Evolutionary conservation across 2,329 filamentous ascomycete genomes (phyloP).

Genomic region (Didymella pomorum): DNA sequence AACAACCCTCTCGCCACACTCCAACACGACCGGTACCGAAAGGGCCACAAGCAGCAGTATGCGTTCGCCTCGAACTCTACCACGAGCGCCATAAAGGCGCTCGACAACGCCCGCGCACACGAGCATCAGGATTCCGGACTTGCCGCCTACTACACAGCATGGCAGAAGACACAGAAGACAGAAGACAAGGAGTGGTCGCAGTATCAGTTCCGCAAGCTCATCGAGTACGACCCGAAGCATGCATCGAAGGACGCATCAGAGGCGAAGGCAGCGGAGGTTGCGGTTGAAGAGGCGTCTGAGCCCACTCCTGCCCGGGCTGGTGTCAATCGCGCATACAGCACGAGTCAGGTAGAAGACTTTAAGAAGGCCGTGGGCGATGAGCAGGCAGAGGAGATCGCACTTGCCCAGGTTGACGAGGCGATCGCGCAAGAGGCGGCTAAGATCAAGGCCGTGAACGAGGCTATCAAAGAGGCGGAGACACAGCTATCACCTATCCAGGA

Average conservation of each 20-base stretch:
- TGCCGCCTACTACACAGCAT: constrained; percentile 90
- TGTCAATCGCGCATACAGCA: constrained; percentile 61
- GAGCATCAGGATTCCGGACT: constrained; percentile 63
- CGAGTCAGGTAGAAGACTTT: constrained; percentile 67
- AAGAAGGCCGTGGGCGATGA: constrained; percentile 62
- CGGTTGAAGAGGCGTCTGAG: constrained; percentile 43
- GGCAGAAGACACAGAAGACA: constrained; percentile 77
- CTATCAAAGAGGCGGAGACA: constrained; percentile 44
- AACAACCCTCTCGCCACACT: constrained; percentile 65
- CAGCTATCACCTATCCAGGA: constrained; percentile 43
- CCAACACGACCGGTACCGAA: constrained; percentile 56
- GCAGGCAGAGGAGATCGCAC: constrained; percentile 61
- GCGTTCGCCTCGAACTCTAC: constrained; percentile 68
- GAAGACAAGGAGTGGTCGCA: constrained; percentile 89
- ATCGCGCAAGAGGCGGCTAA: constrained; percentile 79
- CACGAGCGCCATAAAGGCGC: constrained; percentile 48
- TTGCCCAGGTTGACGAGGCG: constrained; percentile 85
- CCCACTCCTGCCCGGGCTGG: constrained; percentile 39
- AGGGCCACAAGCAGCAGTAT: constrained; percentile 71
- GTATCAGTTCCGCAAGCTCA: constrained; percentile 85
- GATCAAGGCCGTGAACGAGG: constrained; percentile 60
- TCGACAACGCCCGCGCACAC: constrained; percentile 32
- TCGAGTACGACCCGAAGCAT: constrained; percentile 79
- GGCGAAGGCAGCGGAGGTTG: constrained; percentile 44
- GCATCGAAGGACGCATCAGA: constrained; percentile 51